phyloP scores from a whole-genome alignment of 371 early-diverging fungal genomes.

The Mucor lusitanicus region DNA sequence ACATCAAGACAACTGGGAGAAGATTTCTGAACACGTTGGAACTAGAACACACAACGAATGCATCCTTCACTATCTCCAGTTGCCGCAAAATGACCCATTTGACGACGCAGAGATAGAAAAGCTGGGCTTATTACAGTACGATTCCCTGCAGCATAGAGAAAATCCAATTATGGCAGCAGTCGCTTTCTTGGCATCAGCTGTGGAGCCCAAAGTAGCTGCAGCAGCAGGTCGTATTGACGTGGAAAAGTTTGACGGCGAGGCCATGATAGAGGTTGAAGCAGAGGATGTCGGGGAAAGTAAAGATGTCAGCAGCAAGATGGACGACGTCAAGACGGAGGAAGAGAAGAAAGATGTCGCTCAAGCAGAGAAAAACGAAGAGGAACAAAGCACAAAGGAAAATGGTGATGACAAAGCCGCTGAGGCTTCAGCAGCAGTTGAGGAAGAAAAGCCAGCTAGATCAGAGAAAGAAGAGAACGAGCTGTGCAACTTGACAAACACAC shows the following conservation, averaged over 20 bases:
- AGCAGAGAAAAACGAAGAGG: slow-evolving; percentile 12
- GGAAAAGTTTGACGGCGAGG: not conserved
- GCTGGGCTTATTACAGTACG: slow-evolving; percentile 50
- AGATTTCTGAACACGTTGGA: slow-evolving; percentile 41
- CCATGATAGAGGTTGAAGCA: slow-evolving; percentile 10
- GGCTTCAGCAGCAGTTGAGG: not conserved
- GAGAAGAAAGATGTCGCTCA: not conserved
- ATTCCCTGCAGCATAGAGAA: slow-evolving; percentile 69
- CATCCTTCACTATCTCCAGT: slow-evolving; percentile 38
- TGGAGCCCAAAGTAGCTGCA: slow-evolving; percentile 90
- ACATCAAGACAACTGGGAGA: slow-evolving; percentile 43
- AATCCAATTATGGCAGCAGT: slow-evolving; percentile 97
- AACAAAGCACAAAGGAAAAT: not conserved
- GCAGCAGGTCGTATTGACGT: slow-evolving; percentile 67
- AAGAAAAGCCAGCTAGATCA: not conserved
- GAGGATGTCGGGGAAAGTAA: not conserved
- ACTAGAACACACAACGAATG: slow-evolving; percentile 51
- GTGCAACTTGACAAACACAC: slow-evolving; percentile 57
- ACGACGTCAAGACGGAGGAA: not conserved
- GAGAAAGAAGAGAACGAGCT: slow-evolving; percentile 17
- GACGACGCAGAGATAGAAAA: slow-evolving; percentile 49
- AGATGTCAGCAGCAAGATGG: not conserved
- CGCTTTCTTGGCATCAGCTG: slow-evolving; percentile 93
- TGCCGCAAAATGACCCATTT: slow-evolving; percentile 69
- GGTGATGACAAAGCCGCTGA: not conserved